A percentile compares a stretch with the other conserved stretches of the same genome.
Evolutionary conservation across 441 rosid genomes (phyloP).

Genomic region (Francoa sonchifolia): DNA sequence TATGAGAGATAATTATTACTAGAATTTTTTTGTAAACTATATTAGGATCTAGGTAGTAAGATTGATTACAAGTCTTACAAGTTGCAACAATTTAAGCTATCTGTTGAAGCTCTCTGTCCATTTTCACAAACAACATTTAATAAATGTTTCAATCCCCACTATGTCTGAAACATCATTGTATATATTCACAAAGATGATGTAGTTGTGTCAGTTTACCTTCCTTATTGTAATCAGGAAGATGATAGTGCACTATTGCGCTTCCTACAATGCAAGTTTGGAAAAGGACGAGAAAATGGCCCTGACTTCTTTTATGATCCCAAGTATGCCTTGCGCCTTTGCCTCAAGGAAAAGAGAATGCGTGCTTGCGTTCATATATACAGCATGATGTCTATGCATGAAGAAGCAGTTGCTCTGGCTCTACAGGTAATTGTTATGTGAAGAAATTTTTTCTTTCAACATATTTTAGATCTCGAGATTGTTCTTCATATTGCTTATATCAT

Average conservation of each 20-base stretch:
- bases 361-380: slow-evolving; percentile 97
- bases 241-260: slow-evolving; percentile 85
- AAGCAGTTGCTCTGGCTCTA: slow-evolving; percentile 98
- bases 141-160: not conserved
- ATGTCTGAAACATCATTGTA: not conserved
- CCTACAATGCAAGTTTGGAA: slow-evolving; percentile 95
- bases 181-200: too few relatives aligned
- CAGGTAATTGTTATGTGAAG: slow-evolving; percentile 41
- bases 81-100: too few relatives aligned
- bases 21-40: too few relatives aligned
- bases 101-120: too few relatives aligned
- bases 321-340: slow-evolving; percentile 95
- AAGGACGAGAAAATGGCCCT: slow-evolving; percentile 79
- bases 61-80: too few relatives aligned
- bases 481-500: too few relatives aligned
- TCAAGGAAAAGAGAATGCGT: slow-evolving; percentile 90
- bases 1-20: too few relatives aligned
- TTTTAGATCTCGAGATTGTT: too few relatives aligned
- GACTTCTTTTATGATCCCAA: slow-evolving; percentile 97
- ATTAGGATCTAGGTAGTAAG: too few relatives aligned
- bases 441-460: too few relatives aligned
- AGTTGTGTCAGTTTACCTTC: slow-evolving; percentile 10
- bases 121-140: too few relatives aligned
- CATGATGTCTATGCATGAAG: slow-evolving; percentile 99
- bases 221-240: slow-evolving; percentile 53